Conservation (phyloP, 75 land plant species). For the Cunninghamia lanceolata region DNA sequence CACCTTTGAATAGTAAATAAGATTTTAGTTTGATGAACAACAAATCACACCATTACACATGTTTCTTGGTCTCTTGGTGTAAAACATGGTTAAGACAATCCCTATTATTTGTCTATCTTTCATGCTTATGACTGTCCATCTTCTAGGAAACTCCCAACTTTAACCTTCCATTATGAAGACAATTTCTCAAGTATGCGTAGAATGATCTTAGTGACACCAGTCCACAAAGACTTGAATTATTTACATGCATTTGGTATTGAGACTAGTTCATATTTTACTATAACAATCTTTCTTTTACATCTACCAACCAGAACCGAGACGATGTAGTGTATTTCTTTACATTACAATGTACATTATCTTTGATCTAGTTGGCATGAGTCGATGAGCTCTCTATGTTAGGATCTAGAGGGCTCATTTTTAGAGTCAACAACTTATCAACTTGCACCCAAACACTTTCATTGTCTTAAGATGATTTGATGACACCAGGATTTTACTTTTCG, state of each 20-base stretch:
- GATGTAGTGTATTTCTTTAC: background rate
- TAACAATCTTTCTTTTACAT: conserved; percentile 56
- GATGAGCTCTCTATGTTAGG: background rate
- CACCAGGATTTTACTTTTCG: conserved; percentile 3
- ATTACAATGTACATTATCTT: background rate
- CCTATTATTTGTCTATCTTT: too few relatives aligned
- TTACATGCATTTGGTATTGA: conserved; percentile 29
- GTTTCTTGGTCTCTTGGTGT: too few relatives aligned
- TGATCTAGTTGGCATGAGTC: background rate
- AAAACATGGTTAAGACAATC: too few relatives aligned
- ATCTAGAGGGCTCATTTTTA: background rate
- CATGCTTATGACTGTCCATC: too few relatives aligned
- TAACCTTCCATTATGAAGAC: too few relatives aligned
- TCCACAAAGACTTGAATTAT: conserved; percentile 47
- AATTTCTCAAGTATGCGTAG: too few relatives aligned
- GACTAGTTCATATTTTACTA: conserved; percentile 41
- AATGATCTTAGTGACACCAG: too few relatives aligned
- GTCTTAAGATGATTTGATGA: background rate
- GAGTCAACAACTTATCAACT: background rate
- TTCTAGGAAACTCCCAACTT: too few relatives aligned
- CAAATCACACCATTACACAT: too few relatives aligned
- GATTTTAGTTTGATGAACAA: too few relatives aligned
- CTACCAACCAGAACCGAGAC: conserved; percentile 49
- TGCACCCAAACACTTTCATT: background rate
- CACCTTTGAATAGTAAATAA: too few relatives aligned